These are phyloP conservation scores for Knoxia roxburghii DNA, from an alignment of 257 asterid genomes.

Conservation along the genomic window DNA sequence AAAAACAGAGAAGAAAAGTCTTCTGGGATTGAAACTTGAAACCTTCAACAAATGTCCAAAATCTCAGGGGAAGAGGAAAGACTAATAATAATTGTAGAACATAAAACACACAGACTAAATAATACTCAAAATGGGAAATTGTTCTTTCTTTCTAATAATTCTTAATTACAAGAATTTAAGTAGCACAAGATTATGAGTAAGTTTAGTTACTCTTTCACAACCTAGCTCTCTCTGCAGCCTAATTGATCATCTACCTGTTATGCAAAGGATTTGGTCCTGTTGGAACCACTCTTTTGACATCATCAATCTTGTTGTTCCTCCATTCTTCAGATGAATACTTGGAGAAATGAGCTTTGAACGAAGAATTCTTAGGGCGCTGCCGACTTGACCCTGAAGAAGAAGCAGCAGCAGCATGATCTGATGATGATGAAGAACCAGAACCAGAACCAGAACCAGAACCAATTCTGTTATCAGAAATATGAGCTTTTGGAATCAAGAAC, in stretches of 20 bases:
- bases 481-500: neutral
- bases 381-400: conserved; percentile 11
- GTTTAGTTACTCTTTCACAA: neutral
- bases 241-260: conserved; percentile 38
- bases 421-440: neutral
- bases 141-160: neutral
- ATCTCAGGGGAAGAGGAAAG: neutral
- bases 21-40: neutral
- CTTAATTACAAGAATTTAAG: conserved; percentile 4
- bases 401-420: neutral
- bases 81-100: neutral
- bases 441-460: neutral
- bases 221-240: neutral
- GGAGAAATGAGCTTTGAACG: conserved; percentile 39
- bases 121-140: neutral
- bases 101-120: neutral
- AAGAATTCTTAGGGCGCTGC: neutral
- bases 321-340: conserved; percentile 23
- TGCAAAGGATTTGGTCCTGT: conserved; percentile 69
- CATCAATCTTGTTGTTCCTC: conserved; percentile 19
- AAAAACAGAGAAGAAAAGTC: neutral
- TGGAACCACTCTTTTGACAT: conserved; percentile 51
- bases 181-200: conserved; percentile 3
- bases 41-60: neutral
- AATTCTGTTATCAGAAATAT: conserved; percentile 3